Evolutionary conservation across 257 asterid genomes (phyloP), one percentile per base, ranked within the genome.

Genomic region (Coffea canephora): DNA sequence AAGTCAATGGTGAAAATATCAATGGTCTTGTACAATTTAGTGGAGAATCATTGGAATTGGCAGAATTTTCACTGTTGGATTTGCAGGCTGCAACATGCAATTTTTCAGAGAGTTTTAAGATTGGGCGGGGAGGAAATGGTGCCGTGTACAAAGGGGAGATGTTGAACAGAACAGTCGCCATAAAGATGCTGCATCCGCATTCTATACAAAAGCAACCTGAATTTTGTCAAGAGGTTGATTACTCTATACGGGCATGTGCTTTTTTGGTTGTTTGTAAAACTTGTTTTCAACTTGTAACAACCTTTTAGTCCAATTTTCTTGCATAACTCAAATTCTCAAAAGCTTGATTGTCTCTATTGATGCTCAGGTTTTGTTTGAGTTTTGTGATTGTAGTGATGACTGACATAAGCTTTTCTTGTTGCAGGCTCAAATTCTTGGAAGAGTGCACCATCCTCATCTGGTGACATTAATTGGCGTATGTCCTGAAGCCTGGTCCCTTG

Each of bases 101-200:
- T 79, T 92, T 94, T 88, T 92, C 94, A 0, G 97, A 91, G 85
- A 89, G 85, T 85, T 91, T 92, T 87, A 87, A 82, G 89, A 87
- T 94, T 57, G 97, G 96, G 36, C 81, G 79, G 67, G 97, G 97
- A 82, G 96, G 91, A 74, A 86, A 81, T 59, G 97, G 95, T 18
- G 74, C 82, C 66, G 95, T 93, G 77, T 94, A 88, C 86, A 94
- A 89, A 86, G 98, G 97, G 66, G 97, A 91, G 85, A 62, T 94
- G 74, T 78, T 84, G 80, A 85, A 81, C 41, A 87, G 76, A 85
- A 90, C 96, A 9, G 95, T 94, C 36, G 93, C 89, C 65, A 87
- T 94, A 82, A 94, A 94, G 94, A 89, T 82, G 85, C 85, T 93
- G 72, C 93, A 86, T 77, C 83, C 84, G 3, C 86, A 89, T 82